These are phyloP conservation scores for Stephania yunnanensis DNA, from an alignment of 164 flowering plant species.

Conservation along the genomic window DNA sequence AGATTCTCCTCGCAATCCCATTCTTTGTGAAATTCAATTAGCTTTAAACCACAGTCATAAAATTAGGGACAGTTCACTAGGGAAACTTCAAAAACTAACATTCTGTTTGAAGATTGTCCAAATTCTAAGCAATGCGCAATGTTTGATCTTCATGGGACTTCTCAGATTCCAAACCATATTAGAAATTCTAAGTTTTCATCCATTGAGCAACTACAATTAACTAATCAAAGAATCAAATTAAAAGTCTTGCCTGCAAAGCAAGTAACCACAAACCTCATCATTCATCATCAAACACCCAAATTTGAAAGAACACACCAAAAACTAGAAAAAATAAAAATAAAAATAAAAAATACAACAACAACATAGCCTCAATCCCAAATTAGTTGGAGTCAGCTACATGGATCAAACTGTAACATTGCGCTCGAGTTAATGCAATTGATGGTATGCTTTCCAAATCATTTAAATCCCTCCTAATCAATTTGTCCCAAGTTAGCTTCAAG, in stretches of 20 bases:
- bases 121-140: neutral
- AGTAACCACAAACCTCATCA: neutral
- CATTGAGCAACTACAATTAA: neutral
- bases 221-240: conserved; percentile 4
- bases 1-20: neutral
- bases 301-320: neutral
- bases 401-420: no score
- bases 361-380: neutral
- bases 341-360: neutral
- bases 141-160: neutral
- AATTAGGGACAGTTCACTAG: neutral
- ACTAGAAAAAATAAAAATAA: neutral
- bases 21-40: neutral
- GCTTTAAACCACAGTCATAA: neutral
- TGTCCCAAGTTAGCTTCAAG: no score
- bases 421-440: no score
- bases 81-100: neutral
- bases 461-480: no score
- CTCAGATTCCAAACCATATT: conserved; percentile 6
- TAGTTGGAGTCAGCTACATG: no score
- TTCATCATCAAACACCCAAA: neutral
- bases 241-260: conserved; percentile 4
- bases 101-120: neutral
- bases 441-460: no score
- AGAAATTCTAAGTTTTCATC: neutral